Evolutionary conservation across 768 basidiomycete species (phyloP).

Genomic region (Cyclocybe cylindracea): DNA sequence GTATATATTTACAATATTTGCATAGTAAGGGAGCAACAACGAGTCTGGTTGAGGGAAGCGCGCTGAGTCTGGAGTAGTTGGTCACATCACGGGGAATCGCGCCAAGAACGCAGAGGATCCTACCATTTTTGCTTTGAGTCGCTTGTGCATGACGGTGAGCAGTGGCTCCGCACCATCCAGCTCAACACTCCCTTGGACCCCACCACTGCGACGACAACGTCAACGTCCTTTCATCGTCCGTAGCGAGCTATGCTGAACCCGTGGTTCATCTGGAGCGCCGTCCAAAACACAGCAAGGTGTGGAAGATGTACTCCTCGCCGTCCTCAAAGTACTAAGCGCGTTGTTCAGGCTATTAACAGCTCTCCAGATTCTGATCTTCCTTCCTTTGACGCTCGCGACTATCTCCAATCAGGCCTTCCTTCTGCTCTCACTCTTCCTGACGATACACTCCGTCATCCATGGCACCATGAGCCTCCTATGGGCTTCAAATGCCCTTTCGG

Average conservation of each 20-base stretch:
- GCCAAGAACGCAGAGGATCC: not conserved
- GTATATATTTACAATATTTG: too few relatives aligned
- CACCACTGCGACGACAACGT: not conserved
- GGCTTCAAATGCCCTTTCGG: slow-evolving; percentile 69
- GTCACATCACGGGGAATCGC: slow-evolving; percentile 1
- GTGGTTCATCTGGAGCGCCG: slow-evolving; percentile 67
- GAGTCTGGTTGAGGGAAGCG: too few relatives aligned
- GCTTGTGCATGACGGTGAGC: slow-evolving; percentile 11
- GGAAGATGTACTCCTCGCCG: slow-evolving; percentile 5
- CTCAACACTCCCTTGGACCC: not conserved
- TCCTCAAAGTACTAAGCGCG: slow-evolving; percentile 1
- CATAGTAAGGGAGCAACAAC: too few relatives aligned
- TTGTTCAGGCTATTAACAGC: slow-evolving; percentile 66
- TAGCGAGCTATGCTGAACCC: slow-evolving; percentile 43
- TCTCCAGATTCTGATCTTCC: slow-evolving; percentile 78
- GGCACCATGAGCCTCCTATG: slow-evolving; percentile 74
- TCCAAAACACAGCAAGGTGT: slow-evolving; percentile 67
- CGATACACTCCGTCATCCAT: slow-evolving; percentile 78
- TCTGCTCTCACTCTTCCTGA: slow-evolving; percentile 75
- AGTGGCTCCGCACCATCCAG: slow-evolving; percentile 1
- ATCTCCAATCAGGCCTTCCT: slow-evolving; percentile 81
- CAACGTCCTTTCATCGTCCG: not conserved
- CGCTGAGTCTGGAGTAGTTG: too few relatives aligned
- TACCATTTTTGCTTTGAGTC: slow-evolving; percentile 1
- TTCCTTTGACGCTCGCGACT: slow-evolving; percentile 83